Percentiles rank a stretch among this genome's conserved stretches.
These are phyloP conservation scores for Lactarius sp. DNA, from an alignment of 768 basidiomycete species.

Conservation along the genomic window DNA sequence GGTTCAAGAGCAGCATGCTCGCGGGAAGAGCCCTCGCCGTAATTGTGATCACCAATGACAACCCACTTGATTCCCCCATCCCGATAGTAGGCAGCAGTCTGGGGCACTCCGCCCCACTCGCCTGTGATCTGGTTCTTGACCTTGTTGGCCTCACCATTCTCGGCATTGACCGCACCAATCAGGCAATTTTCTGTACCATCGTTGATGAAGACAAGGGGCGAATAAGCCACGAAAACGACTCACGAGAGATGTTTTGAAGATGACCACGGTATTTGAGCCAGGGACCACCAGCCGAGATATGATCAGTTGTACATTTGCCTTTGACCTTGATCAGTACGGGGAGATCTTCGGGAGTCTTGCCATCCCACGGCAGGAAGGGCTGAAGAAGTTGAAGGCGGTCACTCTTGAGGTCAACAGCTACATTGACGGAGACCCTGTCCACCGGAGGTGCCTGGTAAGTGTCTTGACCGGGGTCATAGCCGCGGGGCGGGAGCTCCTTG, in stretches of 20 bases:
- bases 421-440: constrained; percentile 77
- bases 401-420: constrained; percentile 78
- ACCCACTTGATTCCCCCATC: constrained; percentile 93
- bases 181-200: constrained; percentile 76
- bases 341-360: constrained; percentile 82
- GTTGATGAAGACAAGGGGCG: not conserved
- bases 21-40: constrained; percentile 97
- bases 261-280: constrained; percentile 99
- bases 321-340: constrained; percentile 97
- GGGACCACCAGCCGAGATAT: constrained; percentile 95
- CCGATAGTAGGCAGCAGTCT: constrained; percentile 84
- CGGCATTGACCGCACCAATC: constrained; percentile 94
- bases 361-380: constrained; percentile 91
- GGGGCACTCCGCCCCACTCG: constrained; percentile 79
- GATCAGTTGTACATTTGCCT: constrained; percentile 99
- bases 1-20: constrained; percentile 98
- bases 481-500: constrained; percentile 87
- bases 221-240: constrained; percentile 29
- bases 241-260: constrained; percentile 95
- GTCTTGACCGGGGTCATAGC: constrained; percentile 95
- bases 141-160: constrained; percentile 95
- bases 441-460: constrained; percentile 94
- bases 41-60: constrained; percentile 92
- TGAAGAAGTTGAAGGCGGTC: constrained; percentile 88
- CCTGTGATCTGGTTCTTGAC: constrained; percentile 88